These are phyloP conservation scores for Penicillium sp. DNA, from an alignment of 2,329 filamentous ascomycete genomes.

Conservation along the genomic window DNA sequence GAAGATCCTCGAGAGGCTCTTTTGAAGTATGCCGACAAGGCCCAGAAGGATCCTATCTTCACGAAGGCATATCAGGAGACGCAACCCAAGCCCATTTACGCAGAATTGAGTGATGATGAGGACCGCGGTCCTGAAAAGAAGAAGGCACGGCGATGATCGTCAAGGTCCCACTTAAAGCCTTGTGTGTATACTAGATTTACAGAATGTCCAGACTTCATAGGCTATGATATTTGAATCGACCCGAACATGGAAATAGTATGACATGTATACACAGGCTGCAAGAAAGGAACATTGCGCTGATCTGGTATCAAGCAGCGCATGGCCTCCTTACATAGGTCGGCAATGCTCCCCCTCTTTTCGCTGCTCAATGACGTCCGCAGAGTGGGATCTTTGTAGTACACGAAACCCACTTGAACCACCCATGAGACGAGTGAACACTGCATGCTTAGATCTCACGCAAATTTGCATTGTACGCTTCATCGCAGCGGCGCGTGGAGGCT, in stretches of 20 bases:
- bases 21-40: conserved; percentile 90
- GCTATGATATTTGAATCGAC: neutral
- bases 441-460: conserved; percentile 15
- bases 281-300: neutral
- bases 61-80: conserved; percentile 91
- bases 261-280: neutral
- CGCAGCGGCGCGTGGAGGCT: neutral
- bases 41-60: conserved; percentile 89
- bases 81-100: conserved; percentile 89
- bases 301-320: conserved; percentile 6
- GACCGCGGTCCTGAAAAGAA: conserved; percentile 65
- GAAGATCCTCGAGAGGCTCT: conserved; percentile 93
- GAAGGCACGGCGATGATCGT: conserved; percentile 39
- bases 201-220: neutral
- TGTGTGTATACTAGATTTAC: conserved; percentile 3
- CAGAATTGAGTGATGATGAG: conserved; percentile 80
- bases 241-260: neutral
- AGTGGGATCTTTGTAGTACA: conserved; percentile 10
- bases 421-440: conserved; percentile 5
- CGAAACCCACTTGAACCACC: conserved; percentile 3
- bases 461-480: conserved; percentile 1
- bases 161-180: neutral
- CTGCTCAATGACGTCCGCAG: conserved; percentile 17
- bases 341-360: conserved; percentile 13
- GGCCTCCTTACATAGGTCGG: conserved; percentile 12